Percentiles rank a stretch among this genome's conserved stretches.
phyloP scores from a whole-genome alignment of 192 early-diverging fungal genomes.

The Gamsiella multidivaricata region DNA sequence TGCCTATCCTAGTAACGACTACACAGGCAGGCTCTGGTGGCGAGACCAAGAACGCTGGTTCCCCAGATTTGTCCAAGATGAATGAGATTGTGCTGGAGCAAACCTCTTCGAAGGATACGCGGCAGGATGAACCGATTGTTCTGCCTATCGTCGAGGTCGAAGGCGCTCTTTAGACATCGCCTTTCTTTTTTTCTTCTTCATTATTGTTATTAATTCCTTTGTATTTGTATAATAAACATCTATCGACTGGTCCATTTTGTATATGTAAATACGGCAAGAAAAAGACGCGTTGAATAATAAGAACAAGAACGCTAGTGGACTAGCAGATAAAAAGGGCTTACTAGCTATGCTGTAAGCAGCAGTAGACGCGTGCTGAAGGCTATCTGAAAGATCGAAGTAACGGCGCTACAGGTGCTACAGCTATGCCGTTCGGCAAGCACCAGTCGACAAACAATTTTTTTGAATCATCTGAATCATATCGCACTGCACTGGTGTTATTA shows the following conservation, averaged over 20 bases:
- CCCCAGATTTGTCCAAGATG: not conserved
- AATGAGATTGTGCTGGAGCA: not conserved
- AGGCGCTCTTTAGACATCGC: slow-evolving; percentile 7
- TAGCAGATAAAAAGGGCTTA: no score
- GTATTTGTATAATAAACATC: slow-evolving; percentile 15
- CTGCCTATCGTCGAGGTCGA: not conserved
- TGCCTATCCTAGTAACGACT: slow-evolving; percentile 17
- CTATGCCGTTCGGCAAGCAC: no score
- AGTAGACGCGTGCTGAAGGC: no score
- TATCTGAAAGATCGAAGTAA: no score
- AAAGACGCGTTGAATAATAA: slow-evolving; percentile 11
- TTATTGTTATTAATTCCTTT: not conserved
- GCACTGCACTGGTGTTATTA: not conserved
- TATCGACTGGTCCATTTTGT: no score
- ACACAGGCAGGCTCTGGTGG: not conserved
- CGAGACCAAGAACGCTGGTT: not conserved
- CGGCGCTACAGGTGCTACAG: no score
- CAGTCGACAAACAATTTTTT: no score
- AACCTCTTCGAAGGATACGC: not conserved
- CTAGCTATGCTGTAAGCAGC: no score
- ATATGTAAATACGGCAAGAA: no score
- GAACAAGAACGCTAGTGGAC: no score
- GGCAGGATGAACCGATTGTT: not conserved
- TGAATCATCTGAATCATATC: no score
- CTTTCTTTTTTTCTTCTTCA: not conserved